Evolutionary conservation across 176 grass and related monocot genomes (phyloP), one percentile per base, ranked within the genome.

Genomic region (Cenchrus purpureus): DNA sequence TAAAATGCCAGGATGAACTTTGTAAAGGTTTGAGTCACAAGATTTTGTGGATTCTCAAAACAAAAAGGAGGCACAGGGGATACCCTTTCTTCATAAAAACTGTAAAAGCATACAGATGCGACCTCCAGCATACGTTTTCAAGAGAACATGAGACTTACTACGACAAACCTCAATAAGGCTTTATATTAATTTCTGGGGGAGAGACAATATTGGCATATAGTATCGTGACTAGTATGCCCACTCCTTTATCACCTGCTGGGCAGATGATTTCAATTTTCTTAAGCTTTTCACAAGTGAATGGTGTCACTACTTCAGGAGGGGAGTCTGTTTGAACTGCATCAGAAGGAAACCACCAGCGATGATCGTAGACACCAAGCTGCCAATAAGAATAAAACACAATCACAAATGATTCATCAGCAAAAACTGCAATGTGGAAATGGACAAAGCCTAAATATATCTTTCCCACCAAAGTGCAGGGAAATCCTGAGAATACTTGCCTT

Each of bases 121-220:
- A 7, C 17, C 17, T 20, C 17, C 7, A 20, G 56, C 20, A 17
- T 58, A 6, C 17, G 5, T 7, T 60, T 59, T 58, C 56, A 70
- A 45, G 42, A 45, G 15, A 70, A 20, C 37, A 46, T n/a, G 17
- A 69, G 8, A 70, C 42, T n/a, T 11, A n/a, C 40, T 0, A 4
- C 60, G 54, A 2, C 12, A 60, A 44, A 13, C 37, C 55, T 10
- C 14, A 70, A 46, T 70, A 58, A 17, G 67, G 8, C 40, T 70
- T 70, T 17, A 70, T 70, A 70, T 46, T 70, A 70, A 70, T 70
- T 45, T 70, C 17, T 46, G 67, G 42, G 0, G 17, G 67, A n/a
- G 40, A 45, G 42, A 11, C n/a, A 70, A 46, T 70, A 46, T 70
- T 70, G 66, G 37, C 34, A 68, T 9, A 70, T 46, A 70, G 20